phyloP scores from a whole-genome alignment of 805 yeast species.

The Zygosaccharomyces pseudorouxii region DNA sequence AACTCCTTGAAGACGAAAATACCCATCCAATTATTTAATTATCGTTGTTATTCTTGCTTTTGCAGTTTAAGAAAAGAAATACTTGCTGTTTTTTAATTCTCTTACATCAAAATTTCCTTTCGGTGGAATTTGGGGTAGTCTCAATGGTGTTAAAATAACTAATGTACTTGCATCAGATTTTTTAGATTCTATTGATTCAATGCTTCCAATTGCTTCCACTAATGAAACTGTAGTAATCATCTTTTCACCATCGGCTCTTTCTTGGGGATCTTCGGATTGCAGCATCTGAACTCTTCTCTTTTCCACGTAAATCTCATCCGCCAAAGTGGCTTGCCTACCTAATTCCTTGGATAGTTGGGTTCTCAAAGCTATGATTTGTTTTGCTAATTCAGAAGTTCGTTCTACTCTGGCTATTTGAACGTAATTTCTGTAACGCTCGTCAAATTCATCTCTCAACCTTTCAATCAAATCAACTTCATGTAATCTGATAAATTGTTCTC shows the following conservation, averaged over 20 bases:
- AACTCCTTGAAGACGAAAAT: background rate
- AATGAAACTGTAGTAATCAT: constrained; percentile 72
- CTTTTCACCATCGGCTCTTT: constrained; percentile 44
- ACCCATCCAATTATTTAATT: background rate
- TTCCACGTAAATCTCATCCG: constrained; percentile 74
- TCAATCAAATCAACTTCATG: constrained; percentile 72
- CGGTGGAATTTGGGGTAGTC: constrained; percentile 66
- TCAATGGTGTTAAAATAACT: constrained; percentile 57
- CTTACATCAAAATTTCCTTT: constrained; percentile 82
- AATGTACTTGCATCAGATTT: constrained; percentile 26
- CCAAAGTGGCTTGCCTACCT: constrained; percentile 54
- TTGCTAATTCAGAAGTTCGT: constrained; percentile 47
- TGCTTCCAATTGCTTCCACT: constrained; percentile 33
- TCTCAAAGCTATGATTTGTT: constrained; percentile 47
- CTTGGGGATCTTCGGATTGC: constrained; percentile 47
- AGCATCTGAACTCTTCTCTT: constrained; percentile 53
- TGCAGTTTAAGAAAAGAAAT: constrained; percentile 55
- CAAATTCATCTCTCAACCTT: constrained; percentile 72
- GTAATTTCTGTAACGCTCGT: constrained; percentile 68
- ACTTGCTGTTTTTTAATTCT: constrained; percentile 64
- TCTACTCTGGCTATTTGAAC: constrained; percentile 57
- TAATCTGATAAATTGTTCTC: constrained; percentile 74
- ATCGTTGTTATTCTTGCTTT: background rate
- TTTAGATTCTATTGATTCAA: constrained; percentile 21
- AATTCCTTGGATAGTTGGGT: constrained; percentile 43